Conservation (phyloP, 352 stramenopile genomes). For the Globisporangium viniferum region DNA sequence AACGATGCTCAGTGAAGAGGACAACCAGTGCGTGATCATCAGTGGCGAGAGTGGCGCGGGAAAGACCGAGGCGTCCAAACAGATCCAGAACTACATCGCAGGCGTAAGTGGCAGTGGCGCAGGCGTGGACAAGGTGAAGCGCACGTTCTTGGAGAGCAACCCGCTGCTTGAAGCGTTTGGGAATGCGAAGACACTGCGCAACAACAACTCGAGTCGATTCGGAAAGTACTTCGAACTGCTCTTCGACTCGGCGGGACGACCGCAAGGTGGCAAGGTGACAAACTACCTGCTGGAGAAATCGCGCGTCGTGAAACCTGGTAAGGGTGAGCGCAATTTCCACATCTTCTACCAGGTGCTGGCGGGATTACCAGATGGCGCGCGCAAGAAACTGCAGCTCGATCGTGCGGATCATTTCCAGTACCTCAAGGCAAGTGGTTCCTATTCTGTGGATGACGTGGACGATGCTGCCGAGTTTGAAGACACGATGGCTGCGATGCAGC, state of each 20-base stretch:
- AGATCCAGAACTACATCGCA: slow-evolving; percentile 91
- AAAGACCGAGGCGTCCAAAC: slow-evolving; percentile 88
- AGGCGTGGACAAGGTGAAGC: slow-evolving; percentile 86
- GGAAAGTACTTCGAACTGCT: slow-evolving; percentile 95
- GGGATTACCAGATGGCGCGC: slow-evolving; percentile 53
- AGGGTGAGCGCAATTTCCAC: slow-evolving; percentile 93
- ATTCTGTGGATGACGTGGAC: slow-evolving; percentile 87
- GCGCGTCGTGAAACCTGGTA: slow-evolving; percentile 79
- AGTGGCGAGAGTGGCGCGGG: slow-evolving; percentile 81
- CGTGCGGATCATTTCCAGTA: slow-evolving; percentile 82
- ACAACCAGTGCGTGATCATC: slow-evolving; percentile 91
- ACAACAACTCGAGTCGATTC: slow-evolving; percentile 95
- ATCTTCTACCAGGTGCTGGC: slow-evolving; percentile 93
- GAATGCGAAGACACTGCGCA: slow-evolving; percentile 94
- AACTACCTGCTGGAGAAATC: slow-evolving; percentile 94
- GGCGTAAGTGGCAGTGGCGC: slow-evolving; percentile 72
- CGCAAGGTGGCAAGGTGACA: slow-evolving; percentile 86
- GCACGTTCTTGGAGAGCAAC: slow-evolving; percentile 93
- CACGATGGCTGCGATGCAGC: slow-evolving; percentile 85
- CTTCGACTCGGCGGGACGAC: slow-evolving; percentile 84
- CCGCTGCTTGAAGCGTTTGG: slow-evolving; percentile 95
- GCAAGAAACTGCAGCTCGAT: slow-evolving; percentile 71
- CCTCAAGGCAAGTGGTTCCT: slow-evolving; percentile 87
- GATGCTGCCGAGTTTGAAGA: slow-evolving; percentile 89
- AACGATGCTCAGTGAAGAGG: slow-evolving; percentile 85